These are phyloP conservation scores for Asterochloris erici DNA, from an alignment of 139 green algal genomes.

Conservation along the genomic window DNA sequence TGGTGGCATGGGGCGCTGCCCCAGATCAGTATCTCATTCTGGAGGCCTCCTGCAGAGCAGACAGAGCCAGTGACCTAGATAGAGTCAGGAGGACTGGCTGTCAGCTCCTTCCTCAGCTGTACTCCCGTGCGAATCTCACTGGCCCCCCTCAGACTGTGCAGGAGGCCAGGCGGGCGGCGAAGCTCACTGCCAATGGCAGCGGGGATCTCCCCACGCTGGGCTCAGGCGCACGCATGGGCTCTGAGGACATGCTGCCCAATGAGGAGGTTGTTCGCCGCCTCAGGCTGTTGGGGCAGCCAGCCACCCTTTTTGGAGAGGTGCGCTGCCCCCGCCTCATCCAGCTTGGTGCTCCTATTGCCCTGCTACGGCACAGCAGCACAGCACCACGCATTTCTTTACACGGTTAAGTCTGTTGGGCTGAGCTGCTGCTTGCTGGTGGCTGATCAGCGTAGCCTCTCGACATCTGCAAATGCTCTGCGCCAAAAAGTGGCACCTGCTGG, in stretches of 20 bases:
- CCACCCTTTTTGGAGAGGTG: slow-evolving; percentile 92
- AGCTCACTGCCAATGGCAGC: background rate
- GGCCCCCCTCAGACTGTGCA: background rate
- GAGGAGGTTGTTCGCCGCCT: slow-evolving; percentile 85
- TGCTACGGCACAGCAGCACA: no score
- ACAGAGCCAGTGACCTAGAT: background rate
- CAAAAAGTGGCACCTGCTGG: no score
- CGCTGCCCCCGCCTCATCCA: no score
- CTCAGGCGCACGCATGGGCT: background rate
- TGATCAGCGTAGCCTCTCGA: no score
- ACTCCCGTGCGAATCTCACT: no score
- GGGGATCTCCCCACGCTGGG: background rate
- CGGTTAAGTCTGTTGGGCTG: no score
- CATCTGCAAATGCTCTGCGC: no score
- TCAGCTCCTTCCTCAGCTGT: background rate
- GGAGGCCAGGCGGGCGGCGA: slow-evolving; percentile 1
- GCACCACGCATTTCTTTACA: no score
- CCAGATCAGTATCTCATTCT: no score
- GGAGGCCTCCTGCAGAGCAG: background rate
- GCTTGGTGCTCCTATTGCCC: no score
- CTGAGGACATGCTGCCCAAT: slow-evolving; percentile 33
- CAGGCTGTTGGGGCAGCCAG: slow-evolving; percentile 77
- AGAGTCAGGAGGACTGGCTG: background rate
- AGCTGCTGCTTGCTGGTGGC: no score
- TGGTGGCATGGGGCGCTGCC: no score